Evolutionary conservation across 2,329 filamentous ascomycete species (phyloP).

Genomic region (Arthrobotrys sinensis): DNA sequence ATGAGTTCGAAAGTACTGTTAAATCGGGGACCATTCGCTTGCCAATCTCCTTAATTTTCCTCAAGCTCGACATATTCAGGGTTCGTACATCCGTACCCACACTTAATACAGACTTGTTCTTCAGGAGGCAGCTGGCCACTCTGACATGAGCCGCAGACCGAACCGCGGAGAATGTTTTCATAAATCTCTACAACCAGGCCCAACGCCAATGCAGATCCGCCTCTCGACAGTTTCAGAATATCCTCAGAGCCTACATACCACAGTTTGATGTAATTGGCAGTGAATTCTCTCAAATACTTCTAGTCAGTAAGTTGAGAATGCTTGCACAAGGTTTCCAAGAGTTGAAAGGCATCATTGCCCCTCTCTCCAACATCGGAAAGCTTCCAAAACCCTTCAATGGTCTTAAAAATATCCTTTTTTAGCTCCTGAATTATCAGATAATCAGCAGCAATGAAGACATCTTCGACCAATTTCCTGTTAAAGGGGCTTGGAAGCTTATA

Average conservation of each 20-base stretch:
- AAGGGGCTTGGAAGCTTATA: background rate
- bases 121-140: too few relatives aligned
- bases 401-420: background rate
- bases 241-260: background rate
- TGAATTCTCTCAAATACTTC: background rate
- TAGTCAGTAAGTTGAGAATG: background rate
- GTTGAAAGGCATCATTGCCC: background rate
- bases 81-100: too few relatives aligned
- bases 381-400: background rate
- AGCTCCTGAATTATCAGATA: background rate
- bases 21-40: too few relatives aligned
- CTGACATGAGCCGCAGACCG: too few relatives aligned
- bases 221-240: background rate
- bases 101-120: too few relatives aligned
- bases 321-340: background rate
- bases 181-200: too few relatives aligned
- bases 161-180: too few relatives aligned
- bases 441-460: slow-evolving; percentile 4
- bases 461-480: background rate
- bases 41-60: too few relatives aligned
- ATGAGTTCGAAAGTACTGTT: too few relatives aligned
- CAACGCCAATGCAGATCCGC: too few relatives aligned
- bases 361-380: background rate
- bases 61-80: too few relatives aligned
- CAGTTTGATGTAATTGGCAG: background rate